Base-by-base conservation (phyloP, 1,284 basidiomycete species). In the Waitea zeae region DNA sequence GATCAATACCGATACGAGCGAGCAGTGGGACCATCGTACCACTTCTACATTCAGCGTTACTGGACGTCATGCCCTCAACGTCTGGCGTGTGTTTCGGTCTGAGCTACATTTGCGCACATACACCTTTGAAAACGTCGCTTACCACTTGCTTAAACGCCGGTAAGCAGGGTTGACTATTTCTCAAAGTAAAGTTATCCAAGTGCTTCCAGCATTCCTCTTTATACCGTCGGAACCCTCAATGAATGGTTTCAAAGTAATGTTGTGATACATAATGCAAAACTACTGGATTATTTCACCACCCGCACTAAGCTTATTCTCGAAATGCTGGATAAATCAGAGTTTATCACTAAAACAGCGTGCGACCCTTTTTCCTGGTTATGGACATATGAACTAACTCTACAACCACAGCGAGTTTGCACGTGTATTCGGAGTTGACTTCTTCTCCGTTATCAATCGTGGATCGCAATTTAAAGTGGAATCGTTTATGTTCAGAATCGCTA, bases 381-480 rank as follows among this genome's bases (percentile, higher is more conserved):
- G 7, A 4, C 26, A 3, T 13, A 17, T 5, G n/a, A 30, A 30
- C 13, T 34, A 18, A 31, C 34, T 14, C 15, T 6, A 20, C 3
- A 31, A 33, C 20, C 19, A 5, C 46, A 92, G 89, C 3, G 93
- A 98, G 53, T 96, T 96, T 46, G 90, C 93, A 13, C 74, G 93
- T 11, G 86, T 97, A 11, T 96, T 96, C 45, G 93, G 93, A 0
- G 80, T 98, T 33, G 93, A 98, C 55, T 97, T 97, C 52, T 87
- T 82, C 49, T 95, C 90, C 1, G 92, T 97, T 30, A 72, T 96
- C 39, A 89, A 76, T 43, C 73, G 95, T 20, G 93, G 93, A 1
- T 93, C 88, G 2, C 93, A 98, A 47, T 97, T 89, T 64, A 97
- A 97, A 57, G 93, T 98, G 14, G 93, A 98, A 59, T 90, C 89